Evolutionary conservation across 2,329 filamentous ascomycete species (phyloP), one percentile per base, ranked within the genome.

Genomic region (Parascedosporium putredinis): DNA sequence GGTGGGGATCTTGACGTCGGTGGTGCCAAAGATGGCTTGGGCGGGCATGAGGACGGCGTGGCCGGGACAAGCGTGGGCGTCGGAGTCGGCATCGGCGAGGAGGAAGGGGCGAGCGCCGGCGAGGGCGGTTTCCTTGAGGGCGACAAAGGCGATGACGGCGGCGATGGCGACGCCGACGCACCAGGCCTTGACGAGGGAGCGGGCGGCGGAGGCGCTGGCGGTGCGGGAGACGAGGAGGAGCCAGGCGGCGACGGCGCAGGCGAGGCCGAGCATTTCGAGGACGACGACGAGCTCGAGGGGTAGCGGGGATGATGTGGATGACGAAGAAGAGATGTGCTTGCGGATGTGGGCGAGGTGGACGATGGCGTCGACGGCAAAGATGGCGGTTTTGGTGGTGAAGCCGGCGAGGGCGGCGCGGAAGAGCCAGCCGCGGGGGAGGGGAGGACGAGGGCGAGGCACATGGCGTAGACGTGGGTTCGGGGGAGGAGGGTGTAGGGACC

Each of bases 341-440:
- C 18, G 38, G 18, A 47, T 36, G 10, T 14, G 27, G 36, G 25
- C 29, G 18, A 54, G 50, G 24, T 51, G 44, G 8, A 54, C 47
- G 16, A 22, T 33, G 12, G 52, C 52, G 44, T 54, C 52, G 38
- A 54, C 22, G 50, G 50, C 45, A 29, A 45, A 34, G 38, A 50
- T 45, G 18, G 52, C 47, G 10, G 52, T 54, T 14, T 49, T 47
- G 12, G 52, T 51, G 9, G 52, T 52, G 38, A 54, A 47, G 25
- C 45, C 47, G n/a, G 52, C 52, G 20, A 54, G 52, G n/a, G 52
- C 47, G 45, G 50, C 52, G 47, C 52, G 52, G 50, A 54, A 54
- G 45, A 54, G 52, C 49, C 52, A 54, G 36, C 52, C 52, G 10
- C 34, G 36, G 5, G 52, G 52, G 5, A 54, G 50, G 23, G 52